Evolutionary conservation across 1,284 basidiomycete species (phyloP), one percentile per base, ranked within the genome.

Genomic region (Malassezia vespertilionis): DNA sequence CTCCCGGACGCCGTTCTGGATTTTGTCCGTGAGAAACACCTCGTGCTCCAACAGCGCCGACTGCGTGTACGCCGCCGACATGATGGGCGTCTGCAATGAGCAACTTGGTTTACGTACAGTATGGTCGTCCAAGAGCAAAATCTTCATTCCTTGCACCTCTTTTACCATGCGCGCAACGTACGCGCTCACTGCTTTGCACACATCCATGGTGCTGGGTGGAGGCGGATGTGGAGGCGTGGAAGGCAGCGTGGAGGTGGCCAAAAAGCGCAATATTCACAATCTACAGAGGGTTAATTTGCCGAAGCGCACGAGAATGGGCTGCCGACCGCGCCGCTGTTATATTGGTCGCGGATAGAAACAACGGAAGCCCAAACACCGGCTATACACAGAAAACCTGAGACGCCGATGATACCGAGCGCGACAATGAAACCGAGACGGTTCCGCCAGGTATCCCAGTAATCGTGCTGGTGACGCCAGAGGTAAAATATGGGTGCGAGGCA

Each of bases 21-120:
- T 86, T 48, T 88, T 79, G 74, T 97, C 93, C 1, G 91, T 97
- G 41, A 99, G 80, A 72, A 97, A 99, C 17, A 97, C 86, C 69
- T 99, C 89, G 61, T 96, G 87, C 3, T 86, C 81, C n/a, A 99
- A 76, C 18, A 99, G 77, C 9, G 83, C 83, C 2, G 88, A 90
- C 67, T 97, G 93, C 0, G 93, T 97, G 2, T 88, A 83, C 4
- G 89, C 86, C 7, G 95, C 78, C 2, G 90, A 96, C 10, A 97
- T 84, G 57, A 96, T 91, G 1, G 93, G 88, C n/a, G 93, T 48
- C 46, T 48, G 11, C 14, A n/a, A 33, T 17, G 15, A 14, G n/a
- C 20, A 10, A 17, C 22, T 11, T 6, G 17, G 14, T 5, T 6
- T 7, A 38, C 46, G 15, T 32, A 48, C 46, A n/a, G 91, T 97